Evolutionary conservation across 2,329 filamentous ascomycete species (phyloP).

Genomic region (Trichoderma koningiopsis): DNA sequence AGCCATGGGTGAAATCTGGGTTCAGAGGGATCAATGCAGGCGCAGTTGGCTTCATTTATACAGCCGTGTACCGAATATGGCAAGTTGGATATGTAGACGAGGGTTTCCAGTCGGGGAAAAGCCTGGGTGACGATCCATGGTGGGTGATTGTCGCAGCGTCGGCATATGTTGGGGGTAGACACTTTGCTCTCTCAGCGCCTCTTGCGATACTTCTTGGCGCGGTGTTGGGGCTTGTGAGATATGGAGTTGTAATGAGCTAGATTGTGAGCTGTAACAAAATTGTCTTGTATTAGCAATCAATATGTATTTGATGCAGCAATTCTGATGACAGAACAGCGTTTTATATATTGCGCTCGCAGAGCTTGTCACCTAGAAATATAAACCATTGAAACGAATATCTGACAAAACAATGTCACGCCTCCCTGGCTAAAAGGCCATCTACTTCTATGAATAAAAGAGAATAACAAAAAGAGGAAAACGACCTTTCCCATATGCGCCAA

Average conservation of each 20-base stretch:
- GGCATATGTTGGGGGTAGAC: constrained; percentile 39
- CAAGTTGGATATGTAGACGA: constrained; percentile 61
- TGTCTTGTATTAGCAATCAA: neutral
- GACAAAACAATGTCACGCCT: neutral
- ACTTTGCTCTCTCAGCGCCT: constrained; percentile 38
- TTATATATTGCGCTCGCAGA: neutral
- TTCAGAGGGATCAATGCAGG: constrained; percentile 61
- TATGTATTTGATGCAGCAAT: neutral
- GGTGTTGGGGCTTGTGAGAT: constrained; percentile 39
- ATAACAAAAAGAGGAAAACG: neutral
- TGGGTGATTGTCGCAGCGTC: constrained; percentile 62
- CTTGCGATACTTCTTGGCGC: constrained; percentile 40
- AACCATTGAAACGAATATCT: neutral
- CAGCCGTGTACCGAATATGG: constrained; percentile 65
- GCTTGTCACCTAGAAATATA: neutral
- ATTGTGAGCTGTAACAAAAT: neutral
- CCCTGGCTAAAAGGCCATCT: neutral
- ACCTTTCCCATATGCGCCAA: neutral
- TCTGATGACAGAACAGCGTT: neutral
- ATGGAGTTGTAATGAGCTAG: constrained; percentile 32
- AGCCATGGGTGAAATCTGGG: constrained; percentile 50
- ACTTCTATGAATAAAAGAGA: neutral
- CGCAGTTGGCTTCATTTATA: constrained; percentile 64
- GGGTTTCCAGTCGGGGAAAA: constrained; percentile 50
- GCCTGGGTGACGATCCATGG: constrained; percentile 61